Evolutionary conservation across 2,329 filamentous ascomycete species (phyloP).

Genomic region (Salinomyces thailandicus): DNA sequence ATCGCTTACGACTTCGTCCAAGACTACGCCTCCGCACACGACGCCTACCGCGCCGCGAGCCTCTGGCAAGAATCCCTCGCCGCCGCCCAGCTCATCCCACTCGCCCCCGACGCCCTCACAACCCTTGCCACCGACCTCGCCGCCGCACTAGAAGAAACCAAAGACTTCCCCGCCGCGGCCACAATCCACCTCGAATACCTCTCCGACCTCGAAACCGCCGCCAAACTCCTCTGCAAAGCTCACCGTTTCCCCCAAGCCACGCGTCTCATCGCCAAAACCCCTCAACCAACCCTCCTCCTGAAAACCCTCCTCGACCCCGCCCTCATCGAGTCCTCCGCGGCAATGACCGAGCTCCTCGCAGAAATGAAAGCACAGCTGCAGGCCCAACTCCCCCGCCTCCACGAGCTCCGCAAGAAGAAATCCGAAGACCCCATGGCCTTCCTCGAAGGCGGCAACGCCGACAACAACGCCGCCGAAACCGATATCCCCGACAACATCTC

Average conservation of each 20-base stretch:
- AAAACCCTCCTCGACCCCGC: constrained; percentile 61
- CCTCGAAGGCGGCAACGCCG: constrained; percentile 52
- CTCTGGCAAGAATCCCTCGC: constrained; percentile 88
- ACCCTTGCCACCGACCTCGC: constrained; percentile 65
- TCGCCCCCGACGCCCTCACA: constrained; percentile 49
- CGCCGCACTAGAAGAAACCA: constrained; percentile 69
- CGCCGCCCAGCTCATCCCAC: constrained; percentile 58
- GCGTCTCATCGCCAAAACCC: constrained; percentile 56
- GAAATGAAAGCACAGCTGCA: constrained; percentile 80
- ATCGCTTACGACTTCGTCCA: constrained; percentile 77
- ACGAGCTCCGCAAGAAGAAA: constrained; percentile 71
- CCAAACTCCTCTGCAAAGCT: constrained; percentile 73
- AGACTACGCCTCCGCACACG: constrained; percentile 63
- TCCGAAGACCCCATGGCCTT: constrained; percentile 76
- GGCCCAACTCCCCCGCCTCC: constrained; percentile 76
- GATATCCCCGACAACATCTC: constrained; percentile 90
- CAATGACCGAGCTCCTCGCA: constrained; percentile 80
- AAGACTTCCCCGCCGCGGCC: constrained; percentile 72
- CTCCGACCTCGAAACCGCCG: constrained; percentile 56
- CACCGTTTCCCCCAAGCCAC: constrained; percentile 84
- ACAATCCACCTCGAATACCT: constrained; percentile 76
- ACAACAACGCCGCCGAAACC: constrained; percentile 29
- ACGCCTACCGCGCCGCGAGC: constrained; percentile 73
- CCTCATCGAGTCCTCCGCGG: constrained; percentile 68
- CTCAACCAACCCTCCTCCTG: constrained; percentile 56